Percentiles rank a stretch among this genome's conserved stretches.
These are phyloP conservation scores for Cystobasidiaceae sp. DNA, from an alignment of 1,284 basidiomycete genomes.

Conservation along the genomic window DNA sequence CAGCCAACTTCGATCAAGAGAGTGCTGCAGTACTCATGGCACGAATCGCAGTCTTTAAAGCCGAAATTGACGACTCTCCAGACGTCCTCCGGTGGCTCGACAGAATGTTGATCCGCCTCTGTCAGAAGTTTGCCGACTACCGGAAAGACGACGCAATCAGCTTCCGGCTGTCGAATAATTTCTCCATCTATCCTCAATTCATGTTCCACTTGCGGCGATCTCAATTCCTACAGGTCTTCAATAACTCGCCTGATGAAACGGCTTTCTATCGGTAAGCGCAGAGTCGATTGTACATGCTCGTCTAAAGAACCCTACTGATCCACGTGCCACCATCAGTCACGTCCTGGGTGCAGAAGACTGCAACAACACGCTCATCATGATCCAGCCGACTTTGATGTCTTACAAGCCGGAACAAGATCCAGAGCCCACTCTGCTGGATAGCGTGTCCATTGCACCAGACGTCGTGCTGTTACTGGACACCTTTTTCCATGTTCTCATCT, in stretches of 20 bases:
- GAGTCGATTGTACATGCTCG: too few species aligned
- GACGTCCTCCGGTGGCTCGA: slow-evolving; percentile 97
- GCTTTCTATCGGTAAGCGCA: slow-evolving; percentile 81
- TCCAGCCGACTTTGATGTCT: slow-evolving; percentile 98
- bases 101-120: slow-evolving; percentile 95
- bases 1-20: slow-evolving; percentile 95
- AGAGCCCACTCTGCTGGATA: slow-evolving; percentile 92
- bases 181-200: slow-evolving; percentile 99
- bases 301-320: too few species aligned
- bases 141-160: slow-evolving; percentile 94
- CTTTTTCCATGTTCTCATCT: slow-evolving; percentile 99
- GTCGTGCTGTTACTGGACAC: slow-evolving; percentile 95
- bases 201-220: slow-evolving; percentile 98
- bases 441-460: slow-evolving; percentile 94
- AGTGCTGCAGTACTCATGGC: slow-evolving; percentile 98
- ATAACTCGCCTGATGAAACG: slow-evolving; percentile 99
- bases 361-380: slow-evolving; percentile 99
- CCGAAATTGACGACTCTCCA: slow-evolving; percentile 96
- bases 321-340: slow-evolving; percentile 58
- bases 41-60: slow-evolving; percentile 97
- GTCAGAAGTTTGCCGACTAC: slow-evolving; percentile 99
- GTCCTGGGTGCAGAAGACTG: slow-evolving; percentile 96
- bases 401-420: slow-evolving; percentile 88
- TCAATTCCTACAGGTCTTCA: slow-evolving; percentile 99
- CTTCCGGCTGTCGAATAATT: slow-evolving; percentile 90